Conservation (phyloP, 1,139 yeast species). For the Candida smagusa region DNA sequence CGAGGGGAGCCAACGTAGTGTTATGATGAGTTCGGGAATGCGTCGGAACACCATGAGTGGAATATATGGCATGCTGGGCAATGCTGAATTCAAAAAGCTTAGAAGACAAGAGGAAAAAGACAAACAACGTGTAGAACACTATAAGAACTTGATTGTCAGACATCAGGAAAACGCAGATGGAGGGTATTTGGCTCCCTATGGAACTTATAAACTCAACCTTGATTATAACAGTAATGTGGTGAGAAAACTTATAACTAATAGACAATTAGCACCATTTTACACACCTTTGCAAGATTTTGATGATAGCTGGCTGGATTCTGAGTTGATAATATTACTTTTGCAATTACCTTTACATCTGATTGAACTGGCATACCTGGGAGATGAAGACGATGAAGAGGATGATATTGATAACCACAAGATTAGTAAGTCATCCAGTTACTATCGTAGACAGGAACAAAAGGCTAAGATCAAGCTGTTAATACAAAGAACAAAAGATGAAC, state of each 20-base stretch:
- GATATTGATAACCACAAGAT: slow-evolving; percentile 57
- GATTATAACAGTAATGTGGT: slow-evolving; percentile 76
- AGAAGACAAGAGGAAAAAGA: slow-evolving; percentile 51
- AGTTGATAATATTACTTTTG: slow-evolving; percentile 55
- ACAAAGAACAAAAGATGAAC: slow-evolving; percentile 47
- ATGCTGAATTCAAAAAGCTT: slow-evolving; percentile 22
- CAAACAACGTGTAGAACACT: slow-evolving; percentile 49
- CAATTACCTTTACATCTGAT: slow-evolving; percentile 58
- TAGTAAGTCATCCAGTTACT: slow-evolving; percentile 48
- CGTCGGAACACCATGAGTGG: slow-evolving; percentile 21
- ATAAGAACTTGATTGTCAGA: slow-evolving; percentile 53
- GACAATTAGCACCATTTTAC: slow-evolving; percentile 84
- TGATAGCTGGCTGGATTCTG: slow-evolving; percentile 70
- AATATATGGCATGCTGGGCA: slow-evolving; percentile 11
- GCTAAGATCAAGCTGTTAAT: slow-evolving; percentile 47
- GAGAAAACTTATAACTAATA: slow-evolving; percentile 51
- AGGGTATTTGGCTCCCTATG: slow-evolving; percentile 82
- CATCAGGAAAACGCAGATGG: slow-evolving; percentile 69
- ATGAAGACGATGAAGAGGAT: slow-evolving; percentile 51
- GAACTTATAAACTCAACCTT: slow-evolving; percentile 72
- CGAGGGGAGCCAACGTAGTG: not conserved
- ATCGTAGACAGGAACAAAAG: slow-evolving; percentile 55
- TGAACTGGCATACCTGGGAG: slow-evolving; percentile 52
- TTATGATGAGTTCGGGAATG: not conserved
- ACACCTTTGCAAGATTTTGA: slow-evolving; percentile 85